phyloP scores from a whole-genome alignment of 2,329 filamentous ascomycete species.

The Tolypocladium paradoxum region DNA sequence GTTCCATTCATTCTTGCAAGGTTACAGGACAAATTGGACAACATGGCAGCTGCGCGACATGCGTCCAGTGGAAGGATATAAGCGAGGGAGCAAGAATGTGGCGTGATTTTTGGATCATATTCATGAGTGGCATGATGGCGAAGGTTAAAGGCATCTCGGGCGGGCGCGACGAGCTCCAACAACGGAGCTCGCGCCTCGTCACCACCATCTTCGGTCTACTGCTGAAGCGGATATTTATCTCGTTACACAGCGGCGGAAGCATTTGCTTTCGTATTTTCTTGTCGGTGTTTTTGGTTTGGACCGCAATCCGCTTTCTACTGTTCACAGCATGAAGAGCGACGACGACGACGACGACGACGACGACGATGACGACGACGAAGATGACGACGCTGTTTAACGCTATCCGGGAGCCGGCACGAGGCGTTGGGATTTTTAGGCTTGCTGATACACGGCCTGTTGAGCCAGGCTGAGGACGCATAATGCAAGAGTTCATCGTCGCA shows the following conservation, averaged over 20 bases:
- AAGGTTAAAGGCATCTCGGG: neutral
- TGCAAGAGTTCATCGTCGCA: neutral
- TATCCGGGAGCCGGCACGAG: neutral
- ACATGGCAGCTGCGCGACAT: neutral
- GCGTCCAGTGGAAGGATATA: neutral
- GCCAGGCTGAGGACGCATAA: neutral
- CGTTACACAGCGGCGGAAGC: neutral
- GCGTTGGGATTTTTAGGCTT: neutral
- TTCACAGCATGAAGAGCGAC: neutral
- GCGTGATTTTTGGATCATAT: neutral
- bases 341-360: neutral
- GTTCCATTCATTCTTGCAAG: too few relatives aligned
- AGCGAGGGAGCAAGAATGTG: neutral
- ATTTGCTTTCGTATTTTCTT: neutral
- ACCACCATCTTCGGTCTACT: neutral
- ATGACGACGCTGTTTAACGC: neutral
- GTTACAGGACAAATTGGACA: neutral
- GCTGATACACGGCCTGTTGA: neutral
- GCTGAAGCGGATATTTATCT: neutral
- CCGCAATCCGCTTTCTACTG: neutral
- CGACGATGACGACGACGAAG: neutral
- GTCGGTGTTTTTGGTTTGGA: neutral
- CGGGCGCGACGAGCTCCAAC: neutral
- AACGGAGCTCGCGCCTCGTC: neutral
- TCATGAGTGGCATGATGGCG: neutral